phyloP scores from a whole-genome alignment of 805 yeast species.

The Yamadazyma sp. region DNA sequence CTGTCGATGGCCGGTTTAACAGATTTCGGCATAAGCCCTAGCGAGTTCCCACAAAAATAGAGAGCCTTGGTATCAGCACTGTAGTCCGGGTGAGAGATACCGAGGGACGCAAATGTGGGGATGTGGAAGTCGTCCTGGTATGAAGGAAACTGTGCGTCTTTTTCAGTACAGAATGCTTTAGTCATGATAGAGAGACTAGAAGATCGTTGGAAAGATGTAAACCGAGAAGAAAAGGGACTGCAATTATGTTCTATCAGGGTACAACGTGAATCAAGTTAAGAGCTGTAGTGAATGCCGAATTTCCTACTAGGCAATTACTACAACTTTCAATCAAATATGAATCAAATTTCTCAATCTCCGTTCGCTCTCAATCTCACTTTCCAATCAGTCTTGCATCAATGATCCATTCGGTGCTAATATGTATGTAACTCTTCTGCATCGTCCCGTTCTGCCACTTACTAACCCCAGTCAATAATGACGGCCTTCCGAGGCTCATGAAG shows the following conservation, averaged over 20 bases:
- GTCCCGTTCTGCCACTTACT: neutral
- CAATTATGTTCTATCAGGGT: too few species aligned
- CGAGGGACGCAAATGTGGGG: slow-evolving; percentile 68
- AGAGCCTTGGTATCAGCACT: slow-evolving; percentile 28
- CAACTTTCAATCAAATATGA: too few species aligned
- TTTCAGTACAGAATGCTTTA: slow-evolving; percentile 5
- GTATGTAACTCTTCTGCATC: slow-evolving; percentile 42
- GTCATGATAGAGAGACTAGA: too few species aligned
- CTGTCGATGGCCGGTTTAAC: slow-evolving; percentile 56
- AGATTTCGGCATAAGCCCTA: slow-evolving; percentile 80
- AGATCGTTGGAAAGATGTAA: too few species aligned
- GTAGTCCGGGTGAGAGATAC: slow-evolving; percentile 30
- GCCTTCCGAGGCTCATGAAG: slow-evolving; percentile 84
- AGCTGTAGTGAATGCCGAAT: too few species aligned
- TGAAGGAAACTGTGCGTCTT: slow-evolving; percentile 23
- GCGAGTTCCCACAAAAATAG: slow-evolving; percentile 91
- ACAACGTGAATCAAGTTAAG: too few species aligned
- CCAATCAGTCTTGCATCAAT: too few species aligned
- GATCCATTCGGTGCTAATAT: slow-evolving; percentile 86
- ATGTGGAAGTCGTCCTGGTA: slow-evolving; percentile 51
- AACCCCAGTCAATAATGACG: slow-evolving; percentile 74
- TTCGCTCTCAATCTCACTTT: too few species aligned
- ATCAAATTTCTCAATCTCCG: neutral
- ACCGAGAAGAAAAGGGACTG: too few species aligned
- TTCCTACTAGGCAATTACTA: too few species aligned